Conservation (phyloP, 1,284 basidiomycete genomes). For the Boletus calvinii region DNA sequence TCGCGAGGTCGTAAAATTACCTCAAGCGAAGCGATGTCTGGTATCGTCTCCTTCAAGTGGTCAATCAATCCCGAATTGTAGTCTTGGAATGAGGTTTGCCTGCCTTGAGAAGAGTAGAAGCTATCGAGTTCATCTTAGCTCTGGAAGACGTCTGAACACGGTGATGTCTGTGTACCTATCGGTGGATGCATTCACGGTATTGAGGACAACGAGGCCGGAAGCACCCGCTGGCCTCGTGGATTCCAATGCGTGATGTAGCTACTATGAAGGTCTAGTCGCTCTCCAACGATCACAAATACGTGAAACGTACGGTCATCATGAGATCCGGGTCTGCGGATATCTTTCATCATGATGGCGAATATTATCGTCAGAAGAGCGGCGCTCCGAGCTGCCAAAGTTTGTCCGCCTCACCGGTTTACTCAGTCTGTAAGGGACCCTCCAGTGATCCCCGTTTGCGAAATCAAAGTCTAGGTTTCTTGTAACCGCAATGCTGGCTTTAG, state of each 20-base stretch:
- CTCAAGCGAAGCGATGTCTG: constrained; percentile 65
- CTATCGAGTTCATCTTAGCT: constrained; percentile 37
- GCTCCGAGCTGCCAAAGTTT: not conserved
- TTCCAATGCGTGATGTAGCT: constrained; percentile 52
- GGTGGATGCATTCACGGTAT: constrained; percentile 68
- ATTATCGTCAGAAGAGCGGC: constrained; percentile 4
- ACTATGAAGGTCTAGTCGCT: constrained; percentile 9
- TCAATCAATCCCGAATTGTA: constrained; percentile 67
- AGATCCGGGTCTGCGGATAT: constrained; percentile 54
- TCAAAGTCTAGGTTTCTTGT: constrained; percentile 78
- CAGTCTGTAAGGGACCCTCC: constrained; percentile 62
- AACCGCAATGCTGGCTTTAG: constrained; percentile 64
- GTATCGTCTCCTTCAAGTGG: constrained; percentile 47
- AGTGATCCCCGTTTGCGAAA: constrained; percentile 48
- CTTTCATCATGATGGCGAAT: constrained; percentile 38
- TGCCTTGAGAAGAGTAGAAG: constrained; percentile 84
- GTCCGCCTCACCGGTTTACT: constrained; percentile 59
- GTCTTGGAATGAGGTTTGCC: constrained; percentile 78
- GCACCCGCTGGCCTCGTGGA: constrained; percentile 43
- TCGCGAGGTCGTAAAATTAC: constrained; percentile 36
- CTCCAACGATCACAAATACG: not conserved
- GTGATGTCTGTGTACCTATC: constrained; percentile 53
- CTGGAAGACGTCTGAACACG: not conserved
- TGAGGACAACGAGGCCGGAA: constrained; percentile 41
- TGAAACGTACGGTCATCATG: constrained; percentile 43